These are phyloP conservation scores for Scheffersomyces illinoinensis DNA, from an alignment of 1,139 yeast species.

Conservation along the genomic window DNA sequence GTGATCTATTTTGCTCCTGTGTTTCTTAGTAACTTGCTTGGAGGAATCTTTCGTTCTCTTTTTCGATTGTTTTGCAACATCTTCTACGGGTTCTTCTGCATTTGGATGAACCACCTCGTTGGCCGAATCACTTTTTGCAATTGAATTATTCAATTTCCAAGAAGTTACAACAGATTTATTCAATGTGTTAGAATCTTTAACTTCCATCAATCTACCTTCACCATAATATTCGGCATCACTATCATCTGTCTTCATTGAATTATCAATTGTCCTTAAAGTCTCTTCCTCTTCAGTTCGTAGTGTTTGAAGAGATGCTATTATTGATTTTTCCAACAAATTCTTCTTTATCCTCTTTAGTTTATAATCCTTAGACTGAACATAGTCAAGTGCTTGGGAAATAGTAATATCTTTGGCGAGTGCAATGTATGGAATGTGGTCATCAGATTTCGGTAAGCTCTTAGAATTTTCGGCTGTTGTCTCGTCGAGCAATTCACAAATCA, in stretches of 20 bases:
- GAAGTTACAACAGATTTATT: slow-evolving; percentile 74
- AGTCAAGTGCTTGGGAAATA: slow-evolving; percentile 51
- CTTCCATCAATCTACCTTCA: slow-evolving; percentile 58
- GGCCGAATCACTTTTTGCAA: slow-evolving; percentile 6
- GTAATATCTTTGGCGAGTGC: slow-evolving; percentile 64
- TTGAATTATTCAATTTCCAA: slow-evolving; percentile 50
- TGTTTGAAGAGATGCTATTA: slow-evolving; percentile 54
- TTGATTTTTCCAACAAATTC: slow-evolving; percentile 52
- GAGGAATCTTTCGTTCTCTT: slow-evolving; percentile 32
- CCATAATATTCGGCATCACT: slow-evolving; percentile 42
- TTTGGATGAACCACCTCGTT: slow-evolving; percentile 8
- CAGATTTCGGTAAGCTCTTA: slow-evolving; percentile 16
- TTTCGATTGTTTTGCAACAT: slow-evolving; percentile 15
- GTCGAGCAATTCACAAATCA: slow-evolving; percentile 52
- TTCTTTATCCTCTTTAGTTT: slow-evolving; percentile 70
- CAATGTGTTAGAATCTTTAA: slow-evolving; percentile 59
- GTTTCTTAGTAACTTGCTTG: slow-evolving; percentile 30
- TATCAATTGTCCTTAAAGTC: slow-evolving; percentile 28
- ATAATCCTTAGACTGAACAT: slow-evolving; percentile 60
- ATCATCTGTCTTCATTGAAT: slow-evolving; percentile 27
- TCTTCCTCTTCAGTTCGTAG: slow-evolving; percentile 43
- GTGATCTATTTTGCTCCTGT: slow-evolving; percentile 55
- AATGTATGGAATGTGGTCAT: slow-evolving; percentile 39
- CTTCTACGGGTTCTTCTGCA: slow-evolving; percentile 8
- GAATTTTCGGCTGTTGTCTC: slow-evolving; percentile 51